Conservation (phyloP, 176 grass and related monocot species). For the Guadua angustifolia region DNA sequence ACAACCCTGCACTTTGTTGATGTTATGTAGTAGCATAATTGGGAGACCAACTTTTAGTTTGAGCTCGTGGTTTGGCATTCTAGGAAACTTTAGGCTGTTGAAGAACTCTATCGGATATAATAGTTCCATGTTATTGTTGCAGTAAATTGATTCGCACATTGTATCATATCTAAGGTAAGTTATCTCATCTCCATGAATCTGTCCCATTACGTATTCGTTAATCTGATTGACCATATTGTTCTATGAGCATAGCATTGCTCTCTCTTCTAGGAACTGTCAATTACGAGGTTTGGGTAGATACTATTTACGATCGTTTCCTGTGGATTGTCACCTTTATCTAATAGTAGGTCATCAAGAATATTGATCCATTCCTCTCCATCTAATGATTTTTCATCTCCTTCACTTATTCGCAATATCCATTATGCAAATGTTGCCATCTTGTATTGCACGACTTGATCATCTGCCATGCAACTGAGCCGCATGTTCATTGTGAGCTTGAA, state of each 20-base stretch:
- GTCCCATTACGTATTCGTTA: too few species aligned
- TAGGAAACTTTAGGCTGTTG: too few species aligned
- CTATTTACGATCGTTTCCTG: not conserved
- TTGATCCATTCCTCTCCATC: not conserved
- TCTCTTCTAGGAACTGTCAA: too few species aligned
- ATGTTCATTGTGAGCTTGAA: constrained; percentile 25
- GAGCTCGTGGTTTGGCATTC: too few species aligned
- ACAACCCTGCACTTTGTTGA: too few species aligned
- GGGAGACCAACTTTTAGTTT: too few species aligned
- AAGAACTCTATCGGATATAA: too few species aligned
- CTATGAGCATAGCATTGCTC: not conserved
- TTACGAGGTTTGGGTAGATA: too few species aligned
- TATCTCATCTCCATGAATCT: not conserved
- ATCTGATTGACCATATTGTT: not conserved
- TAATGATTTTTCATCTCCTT: not conserved
- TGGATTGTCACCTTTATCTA: not conserved
- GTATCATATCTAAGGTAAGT: not conserved
- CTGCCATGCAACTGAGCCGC: not conserved
- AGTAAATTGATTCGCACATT: not conserved
- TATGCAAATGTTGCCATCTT: not conserved
- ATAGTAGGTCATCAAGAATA: not conserved
- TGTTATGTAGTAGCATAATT: too few species aligned
- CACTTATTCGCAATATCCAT: not conserved
- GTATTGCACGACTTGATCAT: not conserved
- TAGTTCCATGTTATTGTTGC: not conserved